Evolutionary conservation across 2,329 filamentous ascomycete genomes (phyloP).

Genomic region (Penicillium sp.): DNA sequence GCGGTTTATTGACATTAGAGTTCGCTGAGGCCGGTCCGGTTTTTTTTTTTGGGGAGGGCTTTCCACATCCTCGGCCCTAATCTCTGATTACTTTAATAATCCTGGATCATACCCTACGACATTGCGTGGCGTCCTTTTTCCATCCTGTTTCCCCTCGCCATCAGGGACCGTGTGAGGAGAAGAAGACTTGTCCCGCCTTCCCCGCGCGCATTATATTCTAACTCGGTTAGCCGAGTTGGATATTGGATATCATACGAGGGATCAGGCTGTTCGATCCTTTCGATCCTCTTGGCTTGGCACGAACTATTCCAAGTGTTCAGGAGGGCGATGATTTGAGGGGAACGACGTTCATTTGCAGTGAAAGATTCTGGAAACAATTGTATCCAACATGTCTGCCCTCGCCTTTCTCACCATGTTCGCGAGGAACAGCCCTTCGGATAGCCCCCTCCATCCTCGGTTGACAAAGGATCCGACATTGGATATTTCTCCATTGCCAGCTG

Average conservation of each 20-base stretch:
- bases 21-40: constrained; percentile 7
- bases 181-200: not conserved
- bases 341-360: no score
- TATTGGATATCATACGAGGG: not conserved
- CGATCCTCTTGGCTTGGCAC: not conserved
- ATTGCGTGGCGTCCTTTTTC: constrained; percentile 2
- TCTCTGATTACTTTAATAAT: constrained; percentile 13
- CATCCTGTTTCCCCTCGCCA: not conserved
- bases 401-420: constrained; percentile 20
- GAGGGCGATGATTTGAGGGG: not conserved
- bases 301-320: not conserved
- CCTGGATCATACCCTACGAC: constrained; percentile 2
- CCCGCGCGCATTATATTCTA: not conserved
- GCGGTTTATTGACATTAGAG: constrained; percentile 17
- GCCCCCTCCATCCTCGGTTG: constrained; percentile 27
- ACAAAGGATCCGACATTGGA: constrained; percentile 20
- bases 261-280: not conserved
- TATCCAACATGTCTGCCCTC: constrained; percentile 16
- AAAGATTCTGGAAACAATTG: not conserved
- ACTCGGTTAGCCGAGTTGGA: not conserved
- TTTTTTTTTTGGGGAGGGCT: constrained; percentile 5
- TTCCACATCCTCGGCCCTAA: constrained; percentile 7
- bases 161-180: not conserved
- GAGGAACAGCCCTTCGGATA: constrained; percentile 12
- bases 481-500: constrained; percentile 40